Percentiles rank a stretch among this genome's conserved stretches.
phyloP scores from a whole-genome alignment of 345 rosid species.

The Acer yangbiense region DNA sequence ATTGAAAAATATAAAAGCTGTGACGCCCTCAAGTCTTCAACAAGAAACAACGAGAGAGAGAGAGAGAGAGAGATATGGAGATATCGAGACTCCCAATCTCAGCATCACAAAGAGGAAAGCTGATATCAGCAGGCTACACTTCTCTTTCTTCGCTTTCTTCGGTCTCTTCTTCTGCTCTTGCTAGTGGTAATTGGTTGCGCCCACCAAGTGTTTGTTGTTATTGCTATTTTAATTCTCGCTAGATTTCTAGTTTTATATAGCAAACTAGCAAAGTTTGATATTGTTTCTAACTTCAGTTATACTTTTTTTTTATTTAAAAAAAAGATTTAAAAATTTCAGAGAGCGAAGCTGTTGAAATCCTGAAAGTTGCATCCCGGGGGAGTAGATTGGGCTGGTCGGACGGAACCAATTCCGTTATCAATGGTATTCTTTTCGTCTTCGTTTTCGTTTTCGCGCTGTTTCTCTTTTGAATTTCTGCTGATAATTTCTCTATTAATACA shows the following conservation, averaged over 20 bases:
- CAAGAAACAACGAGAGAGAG: background rate
- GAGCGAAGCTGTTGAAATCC: constrained; percentile 59
- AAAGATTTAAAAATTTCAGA: constrained; percentile 53
- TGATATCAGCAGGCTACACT: constrained; percentile 65
- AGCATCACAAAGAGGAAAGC: constrained; percentile 68
- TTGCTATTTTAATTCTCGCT: background rate
- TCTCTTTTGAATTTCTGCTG: background rate
- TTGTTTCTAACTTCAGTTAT: background rate
- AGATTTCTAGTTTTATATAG: background rate
- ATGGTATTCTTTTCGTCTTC: constrained; percentile 33
- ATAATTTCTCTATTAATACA: too few species aligned
- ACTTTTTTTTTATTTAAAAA: background rate
- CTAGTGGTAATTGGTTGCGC: constrained; percentile 52
- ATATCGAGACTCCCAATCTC: constrained; percentile 60
- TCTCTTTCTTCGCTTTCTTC: constrained; percentile 59
- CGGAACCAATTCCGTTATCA: constrained; percentile 41
- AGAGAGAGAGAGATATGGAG: constrained; percentile 48
- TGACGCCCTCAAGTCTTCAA: background rate
- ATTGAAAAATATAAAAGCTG: background rate
- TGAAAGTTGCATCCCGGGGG: constrained; percentile 42
- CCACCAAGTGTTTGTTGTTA: constrained; percentile 32
- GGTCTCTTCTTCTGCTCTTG: constrained; percentile 51
- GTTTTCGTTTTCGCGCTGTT: background rate
- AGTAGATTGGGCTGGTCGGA: constrained; percentile 18
- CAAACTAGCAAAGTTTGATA: background rate